phyloP scores from a whole-genome alignment of 805 yeast genomes.

The Kazachstania martiniae region DNA sequence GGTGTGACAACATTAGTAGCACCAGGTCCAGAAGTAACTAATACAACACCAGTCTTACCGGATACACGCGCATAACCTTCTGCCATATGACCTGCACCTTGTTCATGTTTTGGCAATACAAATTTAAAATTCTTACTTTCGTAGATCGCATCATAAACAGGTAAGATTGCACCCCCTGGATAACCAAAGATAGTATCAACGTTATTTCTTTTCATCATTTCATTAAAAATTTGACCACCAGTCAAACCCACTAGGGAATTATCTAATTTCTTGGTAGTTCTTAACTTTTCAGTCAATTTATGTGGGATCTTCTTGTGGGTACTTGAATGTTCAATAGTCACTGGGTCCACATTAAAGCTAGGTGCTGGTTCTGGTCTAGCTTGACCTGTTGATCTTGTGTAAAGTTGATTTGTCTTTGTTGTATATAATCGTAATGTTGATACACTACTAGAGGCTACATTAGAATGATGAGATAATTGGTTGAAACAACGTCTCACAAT shows the following conservation, averaged over 20 bases:
- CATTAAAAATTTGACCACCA: conserved; percentile 98
- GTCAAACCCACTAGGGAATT: conserved; percentile 88
- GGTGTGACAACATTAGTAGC: conserved; percentile 99
- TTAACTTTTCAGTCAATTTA: too few relatives aligned
- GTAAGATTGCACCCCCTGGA: conserved; percentile 98
- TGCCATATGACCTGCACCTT: conserved; percentile 99
- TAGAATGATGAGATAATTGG: too few relatives aligned
- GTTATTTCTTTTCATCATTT: conserved; percentile 93
- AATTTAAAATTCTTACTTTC: conserved; percentile 82
- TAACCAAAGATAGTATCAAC: conserved; percentile 96
- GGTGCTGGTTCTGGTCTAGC: conserved; percentile 30
- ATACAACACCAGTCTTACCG: conserved; percentile 95
- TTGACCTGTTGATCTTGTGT: neutral
- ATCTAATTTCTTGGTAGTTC: conserved; percentile 36
- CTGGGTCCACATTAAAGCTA: conserved; percentile 23
- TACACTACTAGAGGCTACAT: too few relatives aligned
- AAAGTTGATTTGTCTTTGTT: conserved; percentile 27
- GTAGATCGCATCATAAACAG: conserved; percentile 94
- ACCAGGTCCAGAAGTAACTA: conserved; percentile 99
- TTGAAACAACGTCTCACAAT: too few relatives aligned
- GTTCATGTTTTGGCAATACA: conserved; percentile 92
- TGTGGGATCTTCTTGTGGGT: too few relatives aligned
- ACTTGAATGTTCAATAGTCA: neutral
- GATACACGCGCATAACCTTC: conserved; percentile 94
- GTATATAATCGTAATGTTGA: conserved; percentile 9